Base-by-base conservation (phyloP, 768 basidiomycete species). In the Lentinula aciculospora region DNA sequence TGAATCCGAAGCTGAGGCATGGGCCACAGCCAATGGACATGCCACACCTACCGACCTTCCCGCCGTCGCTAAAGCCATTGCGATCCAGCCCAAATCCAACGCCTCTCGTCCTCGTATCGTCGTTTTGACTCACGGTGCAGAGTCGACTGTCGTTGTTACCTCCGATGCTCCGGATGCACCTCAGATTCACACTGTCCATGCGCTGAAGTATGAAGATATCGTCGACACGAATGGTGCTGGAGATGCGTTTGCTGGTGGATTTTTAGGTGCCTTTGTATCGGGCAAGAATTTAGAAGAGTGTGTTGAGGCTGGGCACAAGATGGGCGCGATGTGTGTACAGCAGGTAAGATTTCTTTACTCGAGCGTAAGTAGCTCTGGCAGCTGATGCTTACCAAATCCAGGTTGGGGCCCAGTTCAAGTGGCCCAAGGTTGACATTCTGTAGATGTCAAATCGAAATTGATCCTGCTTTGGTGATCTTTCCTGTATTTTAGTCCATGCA, bases 151-250 rank as follows among this genome's bases (percentile, higher is more conserved):
- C 31, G 76, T 94, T 53, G 92, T 94, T 28, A 76, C 81, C 12
- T 79, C 85, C 6, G 75, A 73, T 42, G 76, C 81, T 12, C 75
- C 80, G 2, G 81, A 84, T 19, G 74, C 72, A 49, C 76, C 81
- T 34, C 83, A 85, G 73, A 65, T 75, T 15, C 88, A 76, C 71
- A 58, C 74, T 3, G 92, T 96, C 50, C 68, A 74, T 53, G 73
- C 78, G 37, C 74, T 96, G 58, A 64, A 67, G 46, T 77, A 80
- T 55, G 79, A 76, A 39, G 65, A 86, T 70, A 94, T 97, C 63
- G 88, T 97, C 58, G 97, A 99, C 70, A 98, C 97, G 48, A 99
- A 99, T 72, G 97, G 92, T 53, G 97, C 97, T 21, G 97, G 97
- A 42, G 96, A 99, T 69, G 93, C 92, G 42, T 98, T 99, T 65